Percentiles rank a stretch among this genome's conserved stretches.
These are phyloP conservation scores for Aureobasidium pullulans DNA, from an alignment of 2,329 filamentous ascomycete species.

Conservation along the genomic window DNA sequence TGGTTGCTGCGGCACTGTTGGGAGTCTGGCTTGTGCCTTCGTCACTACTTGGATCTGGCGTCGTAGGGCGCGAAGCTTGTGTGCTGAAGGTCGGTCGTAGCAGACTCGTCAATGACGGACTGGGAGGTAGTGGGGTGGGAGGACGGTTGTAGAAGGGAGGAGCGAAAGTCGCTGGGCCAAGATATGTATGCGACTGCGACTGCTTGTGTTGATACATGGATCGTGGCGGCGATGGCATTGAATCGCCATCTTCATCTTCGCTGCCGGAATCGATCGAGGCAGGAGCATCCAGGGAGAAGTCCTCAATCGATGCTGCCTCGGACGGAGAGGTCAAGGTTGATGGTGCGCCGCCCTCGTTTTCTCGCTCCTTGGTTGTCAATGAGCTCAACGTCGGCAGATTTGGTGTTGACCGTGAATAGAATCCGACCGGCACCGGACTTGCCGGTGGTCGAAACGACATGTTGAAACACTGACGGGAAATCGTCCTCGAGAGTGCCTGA, in stretches of 20 bases:
- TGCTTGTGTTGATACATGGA: constrained; percentile 36
- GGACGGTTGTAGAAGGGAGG: constrained; percentile 96
- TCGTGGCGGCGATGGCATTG: constrained; percentile 23
- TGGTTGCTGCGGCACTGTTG: constrained; percentile 52
- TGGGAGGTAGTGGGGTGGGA: constrained; percentile 88
- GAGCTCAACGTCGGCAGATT: constrained; percentile 35
- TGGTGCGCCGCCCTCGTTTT: constrained; percentile 22
- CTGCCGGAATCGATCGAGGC: constrained; percentile 18
- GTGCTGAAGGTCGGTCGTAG: constrained; percentile 64
- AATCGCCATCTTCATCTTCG: constrained; percentile 15
- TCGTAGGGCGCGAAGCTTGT: constrained; percentile 69
- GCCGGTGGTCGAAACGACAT: constrained; percentile 41
- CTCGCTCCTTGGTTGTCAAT: constrained; percentile 23
- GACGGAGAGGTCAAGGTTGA: constrained; percentile 30
- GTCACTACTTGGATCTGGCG: constrained; percentile 83
- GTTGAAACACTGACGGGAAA: background rate
- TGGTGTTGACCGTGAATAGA: constrained; percentile 41
- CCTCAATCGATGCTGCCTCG: constrained; percentile 32
- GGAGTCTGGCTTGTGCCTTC: constrained; percentile 44
- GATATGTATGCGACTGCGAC: constrained; percentile 39
- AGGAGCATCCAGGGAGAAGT: constrained; percentile 27
- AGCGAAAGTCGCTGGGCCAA: constrained; percentile 44
- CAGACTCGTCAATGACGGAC: constrained; percentile 84
- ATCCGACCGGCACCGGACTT: constrained; percentile 28
- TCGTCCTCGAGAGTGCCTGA: background rate